Evolutionary conservation across 495 filamentous ascomycete genomes (phyloP).

Genomic region (Darksidea phi): DNA sequence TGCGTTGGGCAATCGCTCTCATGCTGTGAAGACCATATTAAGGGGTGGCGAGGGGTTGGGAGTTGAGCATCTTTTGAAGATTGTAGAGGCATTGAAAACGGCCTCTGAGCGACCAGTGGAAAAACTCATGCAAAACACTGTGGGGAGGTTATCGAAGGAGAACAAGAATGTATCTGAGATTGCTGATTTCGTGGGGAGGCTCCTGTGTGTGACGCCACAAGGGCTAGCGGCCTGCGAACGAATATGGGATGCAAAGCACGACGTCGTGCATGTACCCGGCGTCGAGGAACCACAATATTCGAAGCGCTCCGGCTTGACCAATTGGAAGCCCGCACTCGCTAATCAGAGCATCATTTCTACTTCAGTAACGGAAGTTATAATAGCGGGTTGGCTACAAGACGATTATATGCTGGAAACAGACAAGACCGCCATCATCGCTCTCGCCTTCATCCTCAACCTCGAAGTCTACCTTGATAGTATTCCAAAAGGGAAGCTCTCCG

Average conservation of each 20-base stretch:
- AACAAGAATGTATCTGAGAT: slow-evolving; percentile 19
- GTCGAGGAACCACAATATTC: too few species aligned
- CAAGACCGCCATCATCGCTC: slow-evolving; percentile 10
- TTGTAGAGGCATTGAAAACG: slow-evolving; percentile 7
- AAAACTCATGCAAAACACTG: slow-evolving; percentile 18
- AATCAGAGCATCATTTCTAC: slow-evolving; percentile 1
- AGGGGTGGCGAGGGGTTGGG: slow-evolving; percentile 17
- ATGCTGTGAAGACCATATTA: slow-evolving; percentile 15
- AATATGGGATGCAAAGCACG: not conserved
- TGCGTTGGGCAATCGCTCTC: not conserved
- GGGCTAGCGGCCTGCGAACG: slow-evolving; percentile 17
- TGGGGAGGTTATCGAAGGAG: not conserved
- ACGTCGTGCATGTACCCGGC: too few species aligned
- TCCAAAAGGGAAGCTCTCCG: slow-evolving; percentile 7
- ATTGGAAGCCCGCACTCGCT: not conserved
- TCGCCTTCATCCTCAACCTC: slow-evolving; percentile 14
- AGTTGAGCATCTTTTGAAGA: slow-evolving; percentile 10
- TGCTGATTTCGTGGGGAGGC: not conserved
- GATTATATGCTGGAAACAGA: slow-evolving; percentile 8
- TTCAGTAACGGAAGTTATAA: slow-evolving; percentile 1
- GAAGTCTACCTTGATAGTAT: slow-evolving; percentile 9
- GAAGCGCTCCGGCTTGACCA: too few species aligned
- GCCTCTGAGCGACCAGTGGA: slow-evolving; percentile 7
- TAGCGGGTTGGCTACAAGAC: slow-evolving; percentile 23
- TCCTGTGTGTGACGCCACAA: slow-evolving; percentile 7